These are phyloP conservation scores for Bolboschoenus planiculmis DNA, from an alignment of 176 grass and related monocot genomes.

Conservation along the genomic window DNA sequence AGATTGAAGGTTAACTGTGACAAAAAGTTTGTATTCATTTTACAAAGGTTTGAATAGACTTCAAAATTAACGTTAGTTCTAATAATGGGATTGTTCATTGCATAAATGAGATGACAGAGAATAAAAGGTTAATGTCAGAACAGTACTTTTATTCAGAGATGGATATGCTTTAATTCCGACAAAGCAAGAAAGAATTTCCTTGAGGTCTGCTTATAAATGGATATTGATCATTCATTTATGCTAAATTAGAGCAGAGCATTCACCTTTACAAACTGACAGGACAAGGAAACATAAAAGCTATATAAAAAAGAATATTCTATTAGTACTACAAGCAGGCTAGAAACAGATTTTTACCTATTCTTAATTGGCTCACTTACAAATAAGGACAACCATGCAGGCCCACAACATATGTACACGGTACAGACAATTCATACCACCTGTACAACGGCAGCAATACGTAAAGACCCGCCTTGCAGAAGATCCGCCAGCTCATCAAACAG, in stretches of 20 bases:
- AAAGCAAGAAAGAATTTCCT: background rate
- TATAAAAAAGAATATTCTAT: background rate
- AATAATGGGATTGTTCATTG: background rate
- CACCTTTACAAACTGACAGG: background rate
- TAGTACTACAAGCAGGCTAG: background rate
- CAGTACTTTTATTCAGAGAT: background rate
- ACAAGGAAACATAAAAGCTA: background rate
- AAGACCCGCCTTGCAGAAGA: constrained; percentile 77
- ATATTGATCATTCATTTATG: background rate
- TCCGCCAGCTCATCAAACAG: constrained; percentile 82
- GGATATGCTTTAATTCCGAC: background rate
- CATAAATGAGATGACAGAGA: background rate
- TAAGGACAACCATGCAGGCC: background rate
- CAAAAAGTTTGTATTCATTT: no score
- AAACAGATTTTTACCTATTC: background rate
- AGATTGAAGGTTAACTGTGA: no score
- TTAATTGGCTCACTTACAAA: background rate
- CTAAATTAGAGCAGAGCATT: background rate
- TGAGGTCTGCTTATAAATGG: background rate
- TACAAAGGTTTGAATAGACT: background rate
- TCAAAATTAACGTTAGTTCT: background rate
- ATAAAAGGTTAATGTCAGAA: background rate
- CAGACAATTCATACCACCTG: constrained; percentile 59
- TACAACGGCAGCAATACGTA: constrained; percentile 74
- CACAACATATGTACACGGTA: background rate